Percentiles rank a stretch among this genome's conserved stretches.
phyloP scores from a whole-genome alignment of 1,139 yeast species.

The Lodderomyces theae region DNA sequence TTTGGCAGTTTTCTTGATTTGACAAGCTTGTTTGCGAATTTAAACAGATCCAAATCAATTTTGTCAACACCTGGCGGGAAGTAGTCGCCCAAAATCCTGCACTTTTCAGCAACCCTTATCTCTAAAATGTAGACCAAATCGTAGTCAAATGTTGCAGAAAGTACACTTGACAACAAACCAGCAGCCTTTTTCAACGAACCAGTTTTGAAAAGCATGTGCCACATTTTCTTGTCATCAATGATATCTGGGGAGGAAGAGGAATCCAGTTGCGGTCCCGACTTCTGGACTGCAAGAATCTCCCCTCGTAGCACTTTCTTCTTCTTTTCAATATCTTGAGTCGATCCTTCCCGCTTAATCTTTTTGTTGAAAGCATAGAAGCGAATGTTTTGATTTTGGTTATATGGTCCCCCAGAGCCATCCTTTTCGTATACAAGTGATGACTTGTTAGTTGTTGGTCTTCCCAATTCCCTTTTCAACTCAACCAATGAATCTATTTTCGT shows the following conservation, averaged over 20 bases:
- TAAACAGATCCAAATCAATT: conserved; percentile 44
- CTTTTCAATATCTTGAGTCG: neutral
- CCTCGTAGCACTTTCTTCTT: conserved; percentile 5
- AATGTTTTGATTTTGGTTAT: conserved; percentile 46
- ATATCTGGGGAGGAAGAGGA: neutral
- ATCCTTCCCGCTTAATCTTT: neutral
- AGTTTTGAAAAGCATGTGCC: conserved; percentile 39
- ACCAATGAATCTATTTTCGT: conserved; percentile 13
- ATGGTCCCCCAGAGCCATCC: conserved; percentile 62
- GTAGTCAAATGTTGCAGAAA: conserved; percentile 38
- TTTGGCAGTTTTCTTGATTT: conserved; percentile 24
- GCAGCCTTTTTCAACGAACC: conserved; percentile 47
- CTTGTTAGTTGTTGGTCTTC: conserved; percentile 51
- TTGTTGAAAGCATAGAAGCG: neutral
- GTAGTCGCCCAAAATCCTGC: conserved; percentile 34
- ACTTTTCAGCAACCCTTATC: conserved; percentile 49
- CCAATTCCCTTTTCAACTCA: conserved; percentile 33
- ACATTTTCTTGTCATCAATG: conserved; percentile 22
- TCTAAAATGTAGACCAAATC: conserved; percentile 59
- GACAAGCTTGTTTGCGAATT: conserved; percentile 33
- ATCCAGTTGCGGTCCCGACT: neutral
- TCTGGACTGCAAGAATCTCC: conserved; percentile 7
- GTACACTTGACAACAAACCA: conserved; percentile 33
- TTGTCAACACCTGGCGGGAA: conserved; percentile 41
- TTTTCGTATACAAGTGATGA: conserved; percentile 46